These are phyloP conservation scores for Danielia reshetovae DNA, from an alignment of 805 yeast genomes.

Conservation along the genomic window DNA sequence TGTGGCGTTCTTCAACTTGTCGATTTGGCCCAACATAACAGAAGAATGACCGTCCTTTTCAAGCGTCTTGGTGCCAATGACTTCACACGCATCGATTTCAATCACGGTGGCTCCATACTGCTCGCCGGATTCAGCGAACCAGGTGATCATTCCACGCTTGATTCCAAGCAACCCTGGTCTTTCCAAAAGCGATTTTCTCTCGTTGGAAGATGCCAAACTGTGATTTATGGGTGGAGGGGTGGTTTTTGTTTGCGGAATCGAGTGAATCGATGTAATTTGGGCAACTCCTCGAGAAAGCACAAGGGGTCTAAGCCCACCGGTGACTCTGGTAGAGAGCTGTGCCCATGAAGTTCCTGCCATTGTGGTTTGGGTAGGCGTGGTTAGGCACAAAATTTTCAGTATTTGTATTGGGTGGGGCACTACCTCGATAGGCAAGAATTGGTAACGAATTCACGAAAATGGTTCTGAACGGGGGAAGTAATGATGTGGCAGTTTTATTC, in stretches of 20 bases:
- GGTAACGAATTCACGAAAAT: too few species aligned
- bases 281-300: constrained; percentile 31
- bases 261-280: constrained; percentile 46
- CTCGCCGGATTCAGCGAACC: constrained; percentile 67
- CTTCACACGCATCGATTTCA: constrained; percentile 87
- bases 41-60: constrained; percentile 80
- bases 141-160: constrained; percentile 88
- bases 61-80: constrained; percentile 63
- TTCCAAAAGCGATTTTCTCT: constrained; percentile 64
- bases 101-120: constrained; percentile 81
- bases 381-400: too few species aligned
- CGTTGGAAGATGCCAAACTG: constrained; percentile 64
- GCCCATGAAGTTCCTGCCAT: neutral
- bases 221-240: constrained; percentile 54
- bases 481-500: too few species aligned
- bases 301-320: constrained; percentile 3
- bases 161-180: constrained; percentile 84
- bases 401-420: constrained; percentile 7
- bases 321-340: neutral
- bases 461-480: too few species aligned
- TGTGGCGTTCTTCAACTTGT: constrained; percentile 56
- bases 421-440: too few species aligned
- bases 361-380: too few species aligned
- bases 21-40: constrained; percentile 83
- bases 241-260: constrained; percentile 47